A percentile compares a stretch with the other conserved stretches of the same genome.
Conservation (phyloP, 306 rosid species). For the Cucurbita argyrosperma region DNA sequence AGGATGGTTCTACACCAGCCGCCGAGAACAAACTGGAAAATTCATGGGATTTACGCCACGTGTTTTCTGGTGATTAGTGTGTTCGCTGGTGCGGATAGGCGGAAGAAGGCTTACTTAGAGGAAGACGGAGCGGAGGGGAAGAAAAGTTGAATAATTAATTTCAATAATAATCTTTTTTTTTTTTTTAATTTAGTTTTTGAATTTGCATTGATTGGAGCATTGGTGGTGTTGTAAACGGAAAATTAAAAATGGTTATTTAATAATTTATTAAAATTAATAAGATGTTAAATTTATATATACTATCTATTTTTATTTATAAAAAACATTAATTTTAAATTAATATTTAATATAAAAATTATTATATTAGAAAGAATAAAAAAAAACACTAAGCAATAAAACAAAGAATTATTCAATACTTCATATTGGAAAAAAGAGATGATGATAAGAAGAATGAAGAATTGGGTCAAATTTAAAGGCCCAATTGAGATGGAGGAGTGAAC, state of each 20-base stretch:
- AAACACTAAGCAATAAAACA: too few species aligned
- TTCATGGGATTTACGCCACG: constrained; percentile 69
- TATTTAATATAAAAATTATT: too few species aligned
- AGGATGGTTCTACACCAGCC: constrained; percentile 51
- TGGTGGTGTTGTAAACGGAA: not conserved
- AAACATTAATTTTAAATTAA: too few species aligned
- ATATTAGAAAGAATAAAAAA: too few species aligned
- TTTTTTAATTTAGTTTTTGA: not conserved
- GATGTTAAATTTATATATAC: too few species aligned
- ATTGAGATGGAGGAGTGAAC: not conserved
- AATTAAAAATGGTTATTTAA: not conserved
- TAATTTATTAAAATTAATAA: too few species aligned
- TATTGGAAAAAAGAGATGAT: not conserved
- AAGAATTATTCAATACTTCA: too few species aligned
- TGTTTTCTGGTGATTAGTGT: constrained; percentile 48
- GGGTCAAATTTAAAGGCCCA: not conserved
- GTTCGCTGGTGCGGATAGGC: constrained; percentile 42
- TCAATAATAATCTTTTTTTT: not conserved
- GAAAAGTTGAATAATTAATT: constrained; percentile 19
- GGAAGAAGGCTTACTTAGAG: constrained; percentile 73
- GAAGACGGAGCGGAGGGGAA: constrained; percentile 82
- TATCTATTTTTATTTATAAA: too few species aligned
- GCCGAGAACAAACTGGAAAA: constrained; percentile 79
- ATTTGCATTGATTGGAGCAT: not conserved
- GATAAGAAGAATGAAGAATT: not conserved